Evolutionary conservation across 148 eudicot species (phyloP), one percentile per base, ranked within the genome.

Genomic region (Nepenthes gracilis): DNA sequence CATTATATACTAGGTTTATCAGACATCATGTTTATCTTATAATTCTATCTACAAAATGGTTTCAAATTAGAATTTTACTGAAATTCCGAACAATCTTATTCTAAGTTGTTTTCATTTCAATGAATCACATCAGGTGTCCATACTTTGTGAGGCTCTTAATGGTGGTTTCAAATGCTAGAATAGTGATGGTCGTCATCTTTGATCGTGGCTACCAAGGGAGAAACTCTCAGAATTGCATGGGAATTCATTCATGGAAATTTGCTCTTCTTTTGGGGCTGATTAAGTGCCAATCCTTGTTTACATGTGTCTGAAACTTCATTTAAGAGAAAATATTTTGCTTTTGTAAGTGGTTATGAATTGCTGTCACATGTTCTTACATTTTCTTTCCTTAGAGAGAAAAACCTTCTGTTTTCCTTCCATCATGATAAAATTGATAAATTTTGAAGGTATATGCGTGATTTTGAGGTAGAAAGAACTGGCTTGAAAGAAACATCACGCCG

Each of bases 161-260:
- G 52, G 45, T 53, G 48, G 35, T 55, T 55, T 77, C 55, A 45
- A 72, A 54, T 62, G 67, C 68, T 76, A 92, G 98, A 93, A 93
- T 70, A 79, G 88, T 67, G 99, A 93, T 64, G 94, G 96, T 61
- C 89, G 88, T 63, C 99, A 93, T 81, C 82, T 88, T 55, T 96
- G 99, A 36, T 89, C 96, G 35, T 96, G 99, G 55, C 69, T 93
- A 63, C 83, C 91, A 1, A 78, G 96, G 76, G 85, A 86, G 62
- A 93, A 82, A 74, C 95, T 93, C 64, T 59, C 99, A 9, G 99
- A 93, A 70, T 68, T 93, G 73, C 96, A 93, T 73, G 99, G 99
- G 67, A 76, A 93, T 76, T 86, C 99, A 33, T 93, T 93, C 72
- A 77, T 84, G 89, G 99, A 93, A 78, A 47, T 59, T 37, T 93